phyloP scores from a whole-genome alignment of 2,329 filamentous ascomycete species.

The Daldinia eschscholtzii region DNA sequence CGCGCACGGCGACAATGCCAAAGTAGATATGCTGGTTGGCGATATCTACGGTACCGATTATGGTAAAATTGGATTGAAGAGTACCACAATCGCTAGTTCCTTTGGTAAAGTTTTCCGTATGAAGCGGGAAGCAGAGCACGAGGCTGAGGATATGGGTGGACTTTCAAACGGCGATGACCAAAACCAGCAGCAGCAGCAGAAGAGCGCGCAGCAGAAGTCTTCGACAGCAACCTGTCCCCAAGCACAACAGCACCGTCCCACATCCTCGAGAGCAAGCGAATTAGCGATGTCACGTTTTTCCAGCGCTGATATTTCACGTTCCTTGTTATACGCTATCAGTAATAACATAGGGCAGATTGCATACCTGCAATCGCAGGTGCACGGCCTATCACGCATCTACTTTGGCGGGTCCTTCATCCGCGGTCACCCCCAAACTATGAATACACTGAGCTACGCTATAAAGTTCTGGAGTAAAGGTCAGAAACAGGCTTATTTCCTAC shows the following conservation, averaged over 20 bases:
- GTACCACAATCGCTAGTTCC: slow-evolving; percentile 92
- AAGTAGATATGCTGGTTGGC: slow-evolving; percentile 95
- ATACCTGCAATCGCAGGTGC: slow-evolving; percentile 96
- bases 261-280: slow-evolving; percentile 46
- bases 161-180: slow-evolving; percentile 64
- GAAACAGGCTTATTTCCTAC: slow-evolving; percentile 95
- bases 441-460: slow-evolving; percentile 95
- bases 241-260: slow-evolving; percentile 28
- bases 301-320: slow-evolving; percentile 87
- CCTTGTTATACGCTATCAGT: slow-evolving; percentile 92
- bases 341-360: slow-evolving; percentile 99
- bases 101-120: slow-evolving; percentile 97
- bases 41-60: slow-evolving; percentile 99
- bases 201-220: slow-evolving; percentile 32
- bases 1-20: slow-evolving; percentile 89
- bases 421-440: slow-evolving; percentile 97
- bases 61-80: slow-evolving; percentile 94
- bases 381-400: slow-evolving; percentile 91
- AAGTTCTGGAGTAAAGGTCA: slow-evolving; percentile 95
- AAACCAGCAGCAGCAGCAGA: slow-evolving; percentile 43
- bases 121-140: slow-evolving; percentile 84
- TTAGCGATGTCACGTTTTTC: slow-evolving; percentile 70
- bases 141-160: slow-evolving; percentile 79
- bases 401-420: slow-evolving; percentile 98
- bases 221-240: slow-evolving; percentile 29